Conservation (phyloP, 176 grass and related monocot genomes). For the Tillandsia fasciculata region DNA sequence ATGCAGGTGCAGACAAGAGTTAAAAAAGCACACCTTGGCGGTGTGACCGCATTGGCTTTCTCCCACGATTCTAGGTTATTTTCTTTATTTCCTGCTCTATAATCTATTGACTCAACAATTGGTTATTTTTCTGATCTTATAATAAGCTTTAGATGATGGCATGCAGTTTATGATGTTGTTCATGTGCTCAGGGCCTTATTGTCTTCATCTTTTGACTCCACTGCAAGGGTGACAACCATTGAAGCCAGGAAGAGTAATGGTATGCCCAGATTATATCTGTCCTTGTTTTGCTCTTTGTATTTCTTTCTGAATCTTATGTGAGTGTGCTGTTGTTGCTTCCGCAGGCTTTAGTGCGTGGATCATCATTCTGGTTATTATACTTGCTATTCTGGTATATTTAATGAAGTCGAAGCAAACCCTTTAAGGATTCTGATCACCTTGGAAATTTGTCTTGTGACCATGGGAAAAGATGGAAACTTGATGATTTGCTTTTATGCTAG, state of each 20-base stretch:
- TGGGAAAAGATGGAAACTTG: too few relatives aligned
- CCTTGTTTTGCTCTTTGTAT: slow-evolving; percentile 8
- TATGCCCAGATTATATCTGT: slow-evolving; percentile 19
- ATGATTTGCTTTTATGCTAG: too few relatives aligned
- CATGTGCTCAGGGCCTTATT: slow-evolving; percentile 47
- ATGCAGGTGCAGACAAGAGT: slow-evolving; percentile 48
- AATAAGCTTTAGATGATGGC: not conserved
- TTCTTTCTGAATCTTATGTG: slow-evolving; percentile 4
- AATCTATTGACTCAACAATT: slow-evolving; percentile 1
- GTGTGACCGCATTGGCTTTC: slow-evolving; percentile 62
- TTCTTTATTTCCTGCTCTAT: slow-evolving; percentile 12
- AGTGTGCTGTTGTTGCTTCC: slow-evolving; percentile 19
- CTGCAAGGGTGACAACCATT: slow-evolving; percentile 65
- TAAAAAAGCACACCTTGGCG: slow-evolving; percentile 89
- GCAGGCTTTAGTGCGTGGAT: slow-evolving; percentile 54
- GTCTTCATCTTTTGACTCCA: slow-evolving; percentile 85
- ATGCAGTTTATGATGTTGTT: not conserved
- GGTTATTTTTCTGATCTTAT: not conserved
- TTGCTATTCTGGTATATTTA: slow-evolving; percentile 71
- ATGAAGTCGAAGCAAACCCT: slow-evolving; percentile 40
- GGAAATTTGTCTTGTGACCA: not conserved
- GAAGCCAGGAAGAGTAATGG: slow-evolving; percentile 39
- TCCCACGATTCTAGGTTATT: slow-evolving; percentile 72
- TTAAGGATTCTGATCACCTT: slow-evolving; percentile 18
- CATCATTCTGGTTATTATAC: slow-evolving; percentile 47